These are phyloP conservation scores for Colletotrichum acutatum DNA, from an alignment of 2,329 filamentous ascomycete genomes.

Conservation along the genomic window DNA sequence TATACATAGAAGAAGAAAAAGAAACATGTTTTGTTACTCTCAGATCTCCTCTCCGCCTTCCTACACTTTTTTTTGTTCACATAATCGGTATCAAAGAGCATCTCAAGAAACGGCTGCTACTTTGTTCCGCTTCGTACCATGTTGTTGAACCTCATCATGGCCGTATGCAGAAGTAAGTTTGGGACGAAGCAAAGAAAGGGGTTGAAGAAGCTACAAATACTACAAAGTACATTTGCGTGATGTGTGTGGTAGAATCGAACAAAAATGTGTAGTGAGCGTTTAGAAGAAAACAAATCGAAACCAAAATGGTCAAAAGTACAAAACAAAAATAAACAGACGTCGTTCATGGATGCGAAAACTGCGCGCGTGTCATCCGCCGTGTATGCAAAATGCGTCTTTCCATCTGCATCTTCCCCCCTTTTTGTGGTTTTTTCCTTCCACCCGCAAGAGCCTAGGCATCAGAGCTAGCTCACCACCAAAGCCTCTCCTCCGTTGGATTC, in stretches of 20 bases:
- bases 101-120: not conserved
- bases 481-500: not conserved
- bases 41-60: not conserved
- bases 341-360: slow-evolving; percentile 24
- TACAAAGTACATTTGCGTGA: not conserved
- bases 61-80: not conserved
- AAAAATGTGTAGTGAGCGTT: not conserved
- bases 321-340: not conserved
- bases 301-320: not conserved
- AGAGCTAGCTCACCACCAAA: not conserved
- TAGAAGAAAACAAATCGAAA: not conserved
- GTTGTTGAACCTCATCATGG: not conserved
- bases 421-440: not conserved
- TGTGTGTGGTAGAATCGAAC: not conserved
- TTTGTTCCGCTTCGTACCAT: not conserved
- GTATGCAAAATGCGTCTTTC: slow-evolving; percentile 19
- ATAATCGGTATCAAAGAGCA: not conserved
- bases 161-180: too few relatives aligned
- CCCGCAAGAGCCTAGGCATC: slow-evolving; percentile 13
- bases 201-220: not conserved
- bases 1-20: not conserved
- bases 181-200: not conserved
- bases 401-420: not conserved
- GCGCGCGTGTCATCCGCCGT: not conserved
- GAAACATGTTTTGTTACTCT: not conserved